Percentiles rank a stretch among this genome's conserved stretches.
Conservation (phyloP, 1,284 basidiomycete genomes). For the Wolfiporia cocos region DNA sequence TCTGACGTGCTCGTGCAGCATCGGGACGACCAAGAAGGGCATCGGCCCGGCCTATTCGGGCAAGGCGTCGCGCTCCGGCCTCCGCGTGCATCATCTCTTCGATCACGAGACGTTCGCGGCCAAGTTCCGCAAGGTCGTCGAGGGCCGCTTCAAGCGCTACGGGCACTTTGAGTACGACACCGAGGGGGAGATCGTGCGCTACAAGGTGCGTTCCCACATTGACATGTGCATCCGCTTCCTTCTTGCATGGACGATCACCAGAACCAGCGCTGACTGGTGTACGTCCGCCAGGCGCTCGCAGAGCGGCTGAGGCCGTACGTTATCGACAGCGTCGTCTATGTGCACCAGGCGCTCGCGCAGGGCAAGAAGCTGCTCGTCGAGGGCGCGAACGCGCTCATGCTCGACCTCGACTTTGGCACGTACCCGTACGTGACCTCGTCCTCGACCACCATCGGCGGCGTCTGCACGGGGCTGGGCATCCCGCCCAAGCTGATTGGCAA, state of each 20-base stretch:
- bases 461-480: constrained; percentile 94
- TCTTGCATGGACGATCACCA: not conserved
- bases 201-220: too few species aligned
- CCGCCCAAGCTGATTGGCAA: constrained; percentile 85
- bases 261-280: not conserved
- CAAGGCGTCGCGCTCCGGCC: constrained; percentile 94
- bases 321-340: constrained; percentile 80
- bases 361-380: constrained; percentile 89
- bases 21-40: constrained; percentile 97
- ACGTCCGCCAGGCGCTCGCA: constrained; percentile 60
- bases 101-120: constrained; percentile 81
- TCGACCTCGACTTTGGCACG: constrained; percentile 96
- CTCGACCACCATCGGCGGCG: constrained; percentile 89
- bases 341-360: constrained; percentile 73
- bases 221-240: too few species aligned
- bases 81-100: constrained; percentile 95
- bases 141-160: constrained; percentile 97
- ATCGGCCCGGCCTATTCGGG: constrained; percentile 98
- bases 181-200: constrained; percentile 90
- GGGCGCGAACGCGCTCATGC: constrained; percentile 97
- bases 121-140: constrained; percentile 95
- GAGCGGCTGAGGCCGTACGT: constrained; percentile 86
- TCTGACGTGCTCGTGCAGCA: constrained; percentile 39
- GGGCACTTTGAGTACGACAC: constrained; percentile 99
- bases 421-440: constrained; percentile 97